These are phyloP conservation scores for Neonectria faginata DNA, from an alignment of 2,329 filamentous ascomycete genomes.

Conservation along the genomic window DNA sequence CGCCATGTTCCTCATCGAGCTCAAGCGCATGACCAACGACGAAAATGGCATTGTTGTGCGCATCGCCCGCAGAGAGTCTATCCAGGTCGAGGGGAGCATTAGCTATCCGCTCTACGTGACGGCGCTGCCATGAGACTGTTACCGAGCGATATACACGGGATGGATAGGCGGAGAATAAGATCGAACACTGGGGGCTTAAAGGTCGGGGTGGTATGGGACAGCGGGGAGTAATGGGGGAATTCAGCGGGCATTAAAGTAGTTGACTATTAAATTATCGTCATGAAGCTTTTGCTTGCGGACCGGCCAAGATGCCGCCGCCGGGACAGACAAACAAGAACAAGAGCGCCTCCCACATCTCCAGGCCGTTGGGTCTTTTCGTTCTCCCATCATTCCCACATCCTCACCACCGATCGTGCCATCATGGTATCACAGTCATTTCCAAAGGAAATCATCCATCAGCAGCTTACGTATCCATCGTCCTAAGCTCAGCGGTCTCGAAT, in stretches of 20 bases:
- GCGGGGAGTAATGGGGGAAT: background rate
- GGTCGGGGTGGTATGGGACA: background rate
- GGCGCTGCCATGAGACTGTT: background rate
- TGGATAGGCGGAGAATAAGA: background rate
- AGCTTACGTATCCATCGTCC: background rate
- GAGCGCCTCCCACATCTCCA: background rate
- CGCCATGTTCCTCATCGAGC: slow-evolving; percentile 32
- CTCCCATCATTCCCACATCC: background rate
- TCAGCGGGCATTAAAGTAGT: background rate
- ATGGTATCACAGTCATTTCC: slow-evolving; percentile 27
- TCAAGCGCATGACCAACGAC: slow-evolving; percentile 27
- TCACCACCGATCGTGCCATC: slow-evolving; percentile 11
- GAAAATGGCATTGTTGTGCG: slow-evolving; percentile 22
- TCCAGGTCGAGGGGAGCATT: slow-evolving; percentile 14
- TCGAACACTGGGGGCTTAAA: background rate
- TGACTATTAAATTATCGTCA: slow-evolving; percentile 8
- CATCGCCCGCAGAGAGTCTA: background rate
- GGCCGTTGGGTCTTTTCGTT: background rate
- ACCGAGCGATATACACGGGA: too few relatives aligned
- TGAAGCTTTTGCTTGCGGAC: slow-evolving; percentile 3
- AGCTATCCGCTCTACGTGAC: slow-evolving; percentile 5
- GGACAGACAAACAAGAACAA: slow-evolving; percentile 1
- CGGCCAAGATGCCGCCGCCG: slow-evolving; percentile 9
- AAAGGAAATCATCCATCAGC: background rate
- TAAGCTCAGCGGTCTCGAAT: slow-evolving; percentile 59